phyloP scores from a whole-genome alignment of 139 green algal species.

The Asterochloris sp. region DNA sequence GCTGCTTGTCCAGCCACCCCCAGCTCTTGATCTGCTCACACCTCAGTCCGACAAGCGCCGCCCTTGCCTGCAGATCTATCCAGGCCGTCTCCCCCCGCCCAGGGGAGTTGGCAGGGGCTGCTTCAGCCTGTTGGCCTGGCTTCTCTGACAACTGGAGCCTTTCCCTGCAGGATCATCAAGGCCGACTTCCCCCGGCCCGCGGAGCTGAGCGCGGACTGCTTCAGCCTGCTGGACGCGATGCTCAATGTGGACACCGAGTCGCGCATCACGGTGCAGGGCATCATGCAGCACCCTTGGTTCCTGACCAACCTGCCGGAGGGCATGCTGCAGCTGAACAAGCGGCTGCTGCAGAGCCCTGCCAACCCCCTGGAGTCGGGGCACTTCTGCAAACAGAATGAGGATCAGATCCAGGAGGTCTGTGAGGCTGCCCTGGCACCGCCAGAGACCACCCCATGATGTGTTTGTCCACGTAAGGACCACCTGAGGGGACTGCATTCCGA shows the following conservation, averaged over 20 bases:
- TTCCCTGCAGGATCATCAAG: neutral
- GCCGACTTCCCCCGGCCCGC: conserved; percentile 9
- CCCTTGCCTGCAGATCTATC: too few species aligned
- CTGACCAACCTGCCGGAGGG: conserved; percentile 39
- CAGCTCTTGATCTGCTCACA: too few species aligned
- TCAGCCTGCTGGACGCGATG: conserved; percentile 52
- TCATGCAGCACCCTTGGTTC: conserved; percentile 73
- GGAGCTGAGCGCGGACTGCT: conserved; percentile 1
- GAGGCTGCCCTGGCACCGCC: too few species aligned
- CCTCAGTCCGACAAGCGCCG: too few species aligned
- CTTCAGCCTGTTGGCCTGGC: too few species aligned
- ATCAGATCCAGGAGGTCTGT: neutral
- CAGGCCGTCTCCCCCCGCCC: too few species aligned
- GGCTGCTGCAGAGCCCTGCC: neutral
- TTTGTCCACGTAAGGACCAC: too few species aligned
- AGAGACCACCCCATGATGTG: too few species aligned
- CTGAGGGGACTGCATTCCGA: too few species aligned
- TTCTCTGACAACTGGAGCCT: too few species aligned
- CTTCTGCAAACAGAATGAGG: conserved; percentile 8
- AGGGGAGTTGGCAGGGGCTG: too few species aligned
- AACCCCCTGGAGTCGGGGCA: neutral
- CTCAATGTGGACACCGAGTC: conserved; percentile 51
- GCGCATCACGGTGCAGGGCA: conserved; percentile 58
- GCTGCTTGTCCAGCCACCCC: too few species aligned
- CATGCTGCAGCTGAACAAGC: conserved; percentile 3